phyloP scores from a whole-genome alignment of 768 basidiomycete species.

The Termitomyces sp. region DNA sequence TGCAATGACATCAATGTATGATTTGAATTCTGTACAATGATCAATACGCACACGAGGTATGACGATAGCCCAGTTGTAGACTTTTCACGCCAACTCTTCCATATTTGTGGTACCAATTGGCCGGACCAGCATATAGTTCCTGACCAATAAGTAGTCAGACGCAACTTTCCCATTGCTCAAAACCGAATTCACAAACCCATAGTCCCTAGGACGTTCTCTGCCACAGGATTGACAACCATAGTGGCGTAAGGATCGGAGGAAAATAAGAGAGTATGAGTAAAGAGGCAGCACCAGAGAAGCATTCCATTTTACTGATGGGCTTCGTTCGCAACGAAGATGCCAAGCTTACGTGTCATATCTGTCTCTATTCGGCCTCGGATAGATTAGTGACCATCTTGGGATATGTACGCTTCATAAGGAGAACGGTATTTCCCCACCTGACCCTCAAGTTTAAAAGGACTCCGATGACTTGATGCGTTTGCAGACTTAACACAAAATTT shows the following conservation, averaged over 20 bases:
- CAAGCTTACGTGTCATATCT: no score
- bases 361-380: no score
- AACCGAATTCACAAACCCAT: conserved; percentile 36
- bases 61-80: conserved; percentile 65
- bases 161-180: neutral
- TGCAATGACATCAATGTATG: conserved; percentile 12
- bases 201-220: conserved; percentile 68
- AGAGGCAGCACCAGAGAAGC: no score
- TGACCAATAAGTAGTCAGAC: conserved; percentile 14
- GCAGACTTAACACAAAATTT: no score
- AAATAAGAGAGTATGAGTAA: neutral
- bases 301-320: no score
- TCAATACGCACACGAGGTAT: conserved; percentile 49
- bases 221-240: conserved; percentile 43
- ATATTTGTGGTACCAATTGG: conserved; percentile 65
- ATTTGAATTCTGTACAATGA: neutral
- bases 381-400: no score
- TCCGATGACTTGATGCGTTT: no score
- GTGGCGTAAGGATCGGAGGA: neutral
- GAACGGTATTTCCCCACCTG: no score
- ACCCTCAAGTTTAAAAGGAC: no score
- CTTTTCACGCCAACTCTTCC: conserved; percentile 66
- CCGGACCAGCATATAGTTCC: conserved; percentile 64
- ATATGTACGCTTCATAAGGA: no score
- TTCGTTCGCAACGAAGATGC: no score